Evolutionary conservation across 495 filamentous ascomycete genomes (phyloP), one percentile per base, ranked within the genome.

Genomic region (Penicillium pancosmium): DNA sequence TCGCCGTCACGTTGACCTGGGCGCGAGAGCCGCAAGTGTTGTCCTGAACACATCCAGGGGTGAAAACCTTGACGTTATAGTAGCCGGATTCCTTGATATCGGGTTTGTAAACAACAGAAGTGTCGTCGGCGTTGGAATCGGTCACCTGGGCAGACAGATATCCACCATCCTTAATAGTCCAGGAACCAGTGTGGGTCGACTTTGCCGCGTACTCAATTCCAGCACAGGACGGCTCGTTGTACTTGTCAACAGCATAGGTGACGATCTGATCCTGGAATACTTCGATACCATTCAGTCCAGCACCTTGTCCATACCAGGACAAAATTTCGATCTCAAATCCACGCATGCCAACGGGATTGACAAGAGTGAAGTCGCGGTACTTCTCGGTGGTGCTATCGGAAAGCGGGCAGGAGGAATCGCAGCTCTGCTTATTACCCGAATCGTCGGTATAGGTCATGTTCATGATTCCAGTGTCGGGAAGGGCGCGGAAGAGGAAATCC

Each of bases 391-490:
- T 66, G 68, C 86, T 81, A 60, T 83, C 77, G 51, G 91, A 90
- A 54, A 99, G 82, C 8, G 91, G 88, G 61, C 94, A 99, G 59
- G 81, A 76, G 50, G 82, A 84, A 36, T 92, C 90, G 73, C 94
- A 98, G 49, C 77, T 82, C 31, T 75, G 75, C 43, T 87, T 84
- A 34, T 84, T 73, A 2, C 84, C 82, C 0, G 88, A 88, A 1
- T 74, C 80, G 68, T 97, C 91, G 47, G 83, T 88, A 61, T 92
- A 97, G 38, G 92, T 96, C 62, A 98, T 82, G 71, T 98, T 97
- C 90, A 98, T 91, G 68, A 98, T 97, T 34, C 95, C 95, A 65
- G 88, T 87, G 64, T 92, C 85, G 5, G 92, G 91, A 33, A 92
- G 73, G 18, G 90, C 87, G 31, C 90, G 90, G 66, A 91, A 92